Conservation (phyloP, 805 yeast genomes). For the Wickerhamiella kurtzmanii region DNA sequence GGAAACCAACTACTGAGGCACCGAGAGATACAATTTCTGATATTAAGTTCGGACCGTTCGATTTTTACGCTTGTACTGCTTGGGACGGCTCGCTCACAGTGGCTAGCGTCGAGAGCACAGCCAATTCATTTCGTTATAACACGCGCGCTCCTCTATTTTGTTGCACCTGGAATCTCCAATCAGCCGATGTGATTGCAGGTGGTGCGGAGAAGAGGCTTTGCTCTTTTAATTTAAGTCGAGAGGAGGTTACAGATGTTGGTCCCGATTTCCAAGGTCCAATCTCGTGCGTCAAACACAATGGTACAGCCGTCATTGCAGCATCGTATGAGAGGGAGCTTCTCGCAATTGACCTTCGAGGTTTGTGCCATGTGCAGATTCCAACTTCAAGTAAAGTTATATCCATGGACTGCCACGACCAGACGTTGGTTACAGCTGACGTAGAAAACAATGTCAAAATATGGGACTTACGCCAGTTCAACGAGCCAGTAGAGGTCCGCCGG, state of each 20-base stretch:
- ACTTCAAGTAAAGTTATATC: neutral
- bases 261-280: neutral
- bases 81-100: constrained; percentile 11
- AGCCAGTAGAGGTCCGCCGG: neutral
- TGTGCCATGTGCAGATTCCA: neutral
- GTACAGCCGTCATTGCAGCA: neutral
- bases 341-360: neutral
- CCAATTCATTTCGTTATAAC: neutral
- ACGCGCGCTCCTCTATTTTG: neutral
- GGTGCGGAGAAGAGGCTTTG: neutral
- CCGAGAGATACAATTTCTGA: constrained; percentile 4
- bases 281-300: neutral
- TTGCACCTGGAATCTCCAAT: neutral
- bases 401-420: neutral
- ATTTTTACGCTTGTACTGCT: constrained; percentile 7
- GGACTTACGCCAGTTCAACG: neutral
- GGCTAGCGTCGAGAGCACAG: neutral
- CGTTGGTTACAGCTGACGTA: neutral
- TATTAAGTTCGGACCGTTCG: neutral
- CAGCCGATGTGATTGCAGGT: neutral
- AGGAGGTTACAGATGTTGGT: neutral
- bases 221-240: neutral
- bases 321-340: neutral
- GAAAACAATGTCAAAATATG: constrained; percentile 1
- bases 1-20: neutral